These are phyloP conservation scores for Lactifluus piperatus DNA, from an alignment of 768 basidiomycete genomes.

Conservation along the genomic window DNA sequence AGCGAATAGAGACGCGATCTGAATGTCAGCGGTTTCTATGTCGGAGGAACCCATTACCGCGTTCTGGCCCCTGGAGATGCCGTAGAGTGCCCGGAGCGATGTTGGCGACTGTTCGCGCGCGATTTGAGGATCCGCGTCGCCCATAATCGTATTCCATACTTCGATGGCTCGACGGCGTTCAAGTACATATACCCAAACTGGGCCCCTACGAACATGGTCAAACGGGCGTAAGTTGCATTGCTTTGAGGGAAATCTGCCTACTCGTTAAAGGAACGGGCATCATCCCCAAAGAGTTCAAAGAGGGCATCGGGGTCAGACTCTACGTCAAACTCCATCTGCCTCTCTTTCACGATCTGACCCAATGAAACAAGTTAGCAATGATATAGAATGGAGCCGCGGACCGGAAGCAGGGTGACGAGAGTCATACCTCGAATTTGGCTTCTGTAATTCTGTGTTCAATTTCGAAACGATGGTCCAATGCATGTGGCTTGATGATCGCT, in stretches of 20 bases:
- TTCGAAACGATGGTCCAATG: slow-evolving; percentile 62
- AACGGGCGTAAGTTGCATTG: background rate
- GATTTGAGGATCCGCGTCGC: slow-evolving; percentile 48
- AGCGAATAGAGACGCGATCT: slow-evolving; percentile 70
- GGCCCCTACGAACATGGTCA: slow-evolving; percentile 41
- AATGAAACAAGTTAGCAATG: slow-evolving; percentile 16
- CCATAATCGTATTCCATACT: slow-evolving; percentile 73
- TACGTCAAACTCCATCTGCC: slow-evolving; percentile 83
- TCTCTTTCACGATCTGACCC: slow-evolving; percentile 70
- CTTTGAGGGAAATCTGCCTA: slow-evolving; percentile 31
- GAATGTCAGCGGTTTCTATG: slow-evolving; percentile 60
- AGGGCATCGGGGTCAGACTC: slow-evolving; percentile 75
- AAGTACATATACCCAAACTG: slow-evolving; percentile 89
- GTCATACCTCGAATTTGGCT: slow-evolving; percentile 72
- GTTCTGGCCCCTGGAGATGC: slow-evolving; percentile 45
- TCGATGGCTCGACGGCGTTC: slow-evolving; percentile 76
- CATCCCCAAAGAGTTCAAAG: slow-evolving; percentile 73
- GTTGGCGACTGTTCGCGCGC: slow-evolving; percentile 48
- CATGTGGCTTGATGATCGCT: slow-evolving; percentile 79
- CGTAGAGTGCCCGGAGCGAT: slow-evolving; percentile 67
- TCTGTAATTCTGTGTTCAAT: slow-evolving; percentile 74
- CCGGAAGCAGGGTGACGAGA: background rate
- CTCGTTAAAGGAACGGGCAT: slow-evolving; percentile 67
- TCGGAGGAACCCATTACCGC: slow-evolving; percentile 68
- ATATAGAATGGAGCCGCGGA: background rate